Percentiles rank a stretch among this genome's conserved stretches.
Conservation (phyloP, 306 rosid genomes). For the Prosopis cineraria region DNA sequence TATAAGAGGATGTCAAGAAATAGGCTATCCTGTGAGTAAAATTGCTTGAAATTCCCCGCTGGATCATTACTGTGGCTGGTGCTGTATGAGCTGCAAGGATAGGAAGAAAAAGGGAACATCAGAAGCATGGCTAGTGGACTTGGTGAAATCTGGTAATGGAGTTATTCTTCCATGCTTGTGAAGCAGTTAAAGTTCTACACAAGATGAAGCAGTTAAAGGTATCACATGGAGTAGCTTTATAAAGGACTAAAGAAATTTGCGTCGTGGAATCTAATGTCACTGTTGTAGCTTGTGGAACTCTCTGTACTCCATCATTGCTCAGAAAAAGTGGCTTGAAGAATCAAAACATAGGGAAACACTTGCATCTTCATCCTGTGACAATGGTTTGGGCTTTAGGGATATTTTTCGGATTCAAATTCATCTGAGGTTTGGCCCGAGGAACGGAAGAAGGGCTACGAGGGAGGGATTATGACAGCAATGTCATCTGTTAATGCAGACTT, state of each 20-base stretch:
- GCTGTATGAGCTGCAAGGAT: constrained; percentile 75
- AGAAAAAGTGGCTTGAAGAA: constrained; percentile 73
- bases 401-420: constrained; percentile 63
- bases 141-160: constrained; percentile 75
- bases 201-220: constrained; percentile 33
- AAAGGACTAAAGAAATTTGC: constrained; percentile 51
- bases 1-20: constrained; percentile 74
- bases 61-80: constrained; percentile 87
- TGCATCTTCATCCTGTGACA: constrained; percentile 78
- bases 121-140: constrained; percentile 85
- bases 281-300: constrained; percentile 81
- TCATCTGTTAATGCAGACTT: constrained; percentile 57
- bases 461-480: constrained; percentile 94
- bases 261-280: constrained; percentile 76
- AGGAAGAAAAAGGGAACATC: constrained; percentile 68
- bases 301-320: constrained; percentile 64
- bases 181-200: constrained; percentile 57
- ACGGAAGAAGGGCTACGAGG: constrained; percentile 75
- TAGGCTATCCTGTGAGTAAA: constrained; percentile 60
- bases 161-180: constrained; percentile 65
- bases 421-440: constrained; percentile 51
- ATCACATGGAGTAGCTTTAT: constrained; percentile 58
- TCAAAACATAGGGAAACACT: constrained; percentile 61
- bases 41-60: constrained; percentile 69
- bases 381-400: constrained; percentile 95